Conservation (phyloP, 2,329 filamentous ascomycete genomes). For the Calonectria leucothoes region DNA sequence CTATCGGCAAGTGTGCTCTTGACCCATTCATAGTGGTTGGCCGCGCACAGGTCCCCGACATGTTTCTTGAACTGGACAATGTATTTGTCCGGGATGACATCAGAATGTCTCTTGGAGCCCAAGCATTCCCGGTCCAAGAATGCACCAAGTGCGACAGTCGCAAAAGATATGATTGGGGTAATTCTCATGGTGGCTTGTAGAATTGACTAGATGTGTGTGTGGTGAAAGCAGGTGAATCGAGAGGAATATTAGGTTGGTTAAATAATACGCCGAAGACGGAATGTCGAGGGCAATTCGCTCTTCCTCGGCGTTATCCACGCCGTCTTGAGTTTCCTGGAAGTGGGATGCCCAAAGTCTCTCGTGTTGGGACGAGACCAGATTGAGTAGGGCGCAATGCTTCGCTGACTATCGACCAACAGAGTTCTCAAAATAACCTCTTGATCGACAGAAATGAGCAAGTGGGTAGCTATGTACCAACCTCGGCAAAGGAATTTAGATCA, state of each 20-base stretch:
- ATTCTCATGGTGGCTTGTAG: background rate
- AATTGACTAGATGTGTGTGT: background rate
- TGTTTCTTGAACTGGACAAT: background rate
- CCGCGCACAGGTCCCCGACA: background rate
- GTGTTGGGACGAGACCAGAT: no score
- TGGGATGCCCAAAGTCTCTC: background rate
- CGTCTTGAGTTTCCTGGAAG: no score
- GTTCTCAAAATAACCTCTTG: background rate
- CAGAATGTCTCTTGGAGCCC: background rate
- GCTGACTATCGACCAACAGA: background rate
- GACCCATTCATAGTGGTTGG: background rate
- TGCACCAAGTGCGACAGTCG: background rate
- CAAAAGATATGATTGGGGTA: background rate
- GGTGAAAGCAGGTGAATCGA: background rate
- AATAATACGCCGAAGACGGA: no score
- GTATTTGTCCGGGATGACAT: background rate
- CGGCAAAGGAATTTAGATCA: no score
- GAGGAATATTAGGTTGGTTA: background rate
- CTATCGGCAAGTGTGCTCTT: background rate
- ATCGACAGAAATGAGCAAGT: background rate
- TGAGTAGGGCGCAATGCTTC: background rate
- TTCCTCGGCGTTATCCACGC: no score
- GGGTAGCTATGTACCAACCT: no score
- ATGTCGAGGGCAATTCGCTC: no score
- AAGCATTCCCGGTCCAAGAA: background rate